Percentiles rank a stretch among this genome's conserved stretches.
phyloP scores from a whole-genome alignment of 257 asterid genomes.

The Solanum peruvianum region DNA sequence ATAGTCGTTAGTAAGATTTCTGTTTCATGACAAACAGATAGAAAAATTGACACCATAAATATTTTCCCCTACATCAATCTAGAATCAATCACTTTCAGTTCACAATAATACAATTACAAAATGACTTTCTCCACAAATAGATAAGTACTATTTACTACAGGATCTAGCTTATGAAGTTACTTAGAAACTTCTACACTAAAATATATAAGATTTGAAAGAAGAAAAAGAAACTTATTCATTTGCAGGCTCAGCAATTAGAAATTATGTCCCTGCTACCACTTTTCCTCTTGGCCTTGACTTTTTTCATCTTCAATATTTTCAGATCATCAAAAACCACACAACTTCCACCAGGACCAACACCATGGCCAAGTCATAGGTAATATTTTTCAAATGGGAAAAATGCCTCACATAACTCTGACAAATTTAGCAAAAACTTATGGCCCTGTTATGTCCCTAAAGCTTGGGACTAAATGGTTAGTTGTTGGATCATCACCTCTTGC shows the following conservation, averaged over 20 bases:
- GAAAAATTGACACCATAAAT: neutral
- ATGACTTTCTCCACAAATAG: neutral
- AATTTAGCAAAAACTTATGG: slow-evolving; percentile 23
- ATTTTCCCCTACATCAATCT: neutral
- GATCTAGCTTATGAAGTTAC: neutral
- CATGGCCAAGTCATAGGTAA: slow-evolving; percentile 38
- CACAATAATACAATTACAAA: neutral
- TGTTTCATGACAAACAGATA: neutral
- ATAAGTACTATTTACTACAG: neutral
- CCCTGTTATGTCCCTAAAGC: slow-evolving; percentile 23
- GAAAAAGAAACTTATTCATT: neutral
- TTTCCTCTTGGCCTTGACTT: slow-evolving; percentile 1
- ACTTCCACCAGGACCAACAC: slow-evolving; percentile 49
- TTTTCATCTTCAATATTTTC: neutral
- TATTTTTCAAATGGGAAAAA: slow-evolving; percentile 7
- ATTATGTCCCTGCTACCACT: neutral
- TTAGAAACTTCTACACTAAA: neutral
- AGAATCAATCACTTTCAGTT: neutral
- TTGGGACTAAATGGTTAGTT: slow-evolving; percentile 15
- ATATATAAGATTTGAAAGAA: neutral
- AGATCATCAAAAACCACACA: neutral
- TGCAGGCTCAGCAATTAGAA: neutral
- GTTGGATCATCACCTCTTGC: slow-evolving; percentile 36
- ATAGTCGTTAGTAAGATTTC: neutral
- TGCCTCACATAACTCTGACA: slow-evolving; percentile 14